These are phyloP conservation scores for Pisolithus albus DNA, from an alignment of 768 basidiomycete genomes.

Conservation along the genomic window DNA sequence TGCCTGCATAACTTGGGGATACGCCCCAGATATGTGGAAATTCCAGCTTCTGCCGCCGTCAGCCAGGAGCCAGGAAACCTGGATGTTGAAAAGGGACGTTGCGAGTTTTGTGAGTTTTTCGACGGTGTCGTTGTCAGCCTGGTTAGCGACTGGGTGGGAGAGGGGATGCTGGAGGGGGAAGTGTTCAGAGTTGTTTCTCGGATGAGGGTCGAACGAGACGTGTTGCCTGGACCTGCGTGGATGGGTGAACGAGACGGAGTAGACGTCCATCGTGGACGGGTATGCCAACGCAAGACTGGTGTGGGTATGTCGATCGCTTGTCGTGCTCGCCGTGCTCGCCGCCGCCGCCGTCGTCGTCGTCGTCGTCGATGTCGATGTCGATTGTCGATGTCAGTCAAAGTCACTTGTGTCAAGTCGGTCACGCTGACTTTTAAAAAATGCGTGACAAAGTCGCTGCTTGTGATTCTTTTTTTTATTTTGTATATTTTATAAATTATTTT, in stretches of 20 bases:
- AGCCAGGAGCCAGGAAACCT: constrained; percentile 70
- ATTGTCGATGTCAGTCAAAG: neutral
- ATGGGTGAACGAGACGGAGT: constrained; percentile 90
- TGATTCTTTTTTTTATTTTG: too few species aligned
- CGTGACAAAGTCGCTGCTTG: neutral
- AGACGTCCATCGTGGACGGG: constrained; percentile 69
- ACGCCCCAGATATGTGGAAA: constrained; percentile 84
- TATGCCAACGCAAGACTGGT: constrained; percentile 8
- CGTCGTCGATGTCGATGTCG: neutral
- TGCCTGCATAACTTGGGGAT: constrained; percentile 89
- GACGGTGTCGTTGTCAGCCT: constrained; percentile 65
- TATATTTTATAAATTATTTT: too few species aligned
- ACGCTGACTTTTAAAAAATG: neutral
- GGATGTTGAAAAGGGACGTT: constrained; percentile 74
- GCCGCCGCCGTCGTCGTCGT: neutral
- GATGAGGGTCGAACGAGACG: constrained; percentile 50
- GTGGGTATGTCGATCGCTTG: neutral
- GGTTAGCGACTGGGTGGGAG: constrained; percentile 26
- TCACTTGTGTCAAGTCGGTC: neutral
- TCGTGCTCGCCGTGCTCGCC: neutral
- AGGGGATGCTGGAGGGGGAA: constrained; percentile 34
- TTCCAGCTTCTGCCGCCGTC: constrained; percentile 72
- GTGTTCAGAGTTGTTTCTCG: constrained; percentile 15
- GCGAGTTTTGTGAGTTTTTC: constrained; percentile 75
- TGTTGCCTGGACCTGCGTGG: constrained; percentile 74